Evolutionary conservation across 2,329 filamentous ascomycete genomes (phyloP), one percentile per base, ranked within the genome.

Genomic region (Arthroderma sp.): DNA sequence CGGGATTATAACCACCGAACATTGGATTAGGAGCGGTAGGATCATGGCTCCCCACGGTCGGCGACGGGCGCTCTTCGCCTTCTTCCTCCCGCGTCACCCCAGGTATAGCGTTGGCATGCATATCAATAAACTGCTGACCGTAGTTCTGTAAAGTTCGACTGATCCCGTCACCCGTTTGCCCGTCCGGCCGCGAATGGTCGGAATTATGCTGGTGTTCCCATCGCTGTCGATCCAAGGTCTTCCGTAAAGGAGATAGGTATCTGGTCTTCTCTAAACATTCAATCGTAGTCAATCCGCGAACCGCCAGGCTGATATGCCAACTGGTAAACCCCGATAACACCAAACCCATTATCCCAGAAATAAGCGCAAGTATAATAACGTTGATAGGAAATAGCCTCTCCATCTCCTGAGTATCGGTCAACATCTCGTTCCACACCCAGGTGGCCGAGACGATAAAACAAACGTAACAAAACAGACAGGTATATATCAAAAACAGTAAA

Each of bases 211-310:
- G 28, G 62, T 60, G 7, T 65, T 44, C 48, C 64, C 56, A 64
- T 52, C 78, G 74, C 45, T 80, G 74, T 50, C 76, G 69, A 57
- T 84, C 79, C 58, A 89, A 74, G 40, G 75, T 75, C 58, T 78
- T 79, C 46, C 82, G 76, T 48, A 94, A 61, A 0, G 86, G 85
- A 6, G 83, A 86, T 5, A 94, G 74, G 64, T 98, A 98, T 45
- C 91, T 77, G 1, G 89, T 96, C 70, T 91, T 95, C 64, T 98
- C 91, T 48, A 98, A 69, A 56, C 83, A 94, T 62, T 98, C 91
- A 47, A 98, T 95, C 3, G 91, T 98, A 1, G 91, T 98, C 64
- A 93, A 80, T 3, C 85, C 86, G 28, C 76, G 75, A 44, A 75
- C 68, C 1, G 85, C 85, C 1, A 98, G 73, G 61, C 83, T 78